Conservation (phyloP, 2,329 filamentous ascomycete species). For the Scytalidium lignicola region DNA sequence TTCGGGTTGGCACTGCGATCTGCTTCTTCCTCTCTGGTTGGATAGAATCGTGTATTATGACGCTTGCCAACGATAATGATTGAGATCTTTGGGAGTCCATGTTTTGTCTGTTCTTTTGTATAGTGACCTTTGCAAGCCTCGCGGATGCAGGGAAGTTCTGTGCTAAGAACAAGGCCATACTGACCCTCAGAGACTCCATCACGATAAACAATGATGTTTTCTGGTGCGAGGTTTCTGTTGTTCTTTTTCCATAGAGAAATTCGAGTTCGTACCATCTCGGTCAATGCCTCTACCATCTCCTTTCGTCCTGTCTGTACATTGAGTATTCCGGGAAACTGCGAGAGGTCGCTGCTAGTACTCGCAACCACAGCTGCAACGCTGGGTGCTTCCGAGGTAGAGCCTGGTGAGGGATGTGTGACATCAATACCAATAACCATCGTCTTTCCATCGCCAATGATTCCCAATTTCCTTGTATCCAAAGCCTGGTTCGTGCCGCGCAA, state of each 20-base stretch:
- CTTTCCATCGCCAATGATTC: constrained; percentile 55
- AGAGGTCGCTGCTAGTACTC: constrained; percentile 60
- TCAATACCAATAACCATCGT: constrained; percentile 86
- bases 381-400: constrained; percentile 50
- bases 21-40: constrained; percentile 46
- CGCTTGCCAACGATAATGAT: constrained; percentile 79
- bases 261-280: constrained; percentile 56
- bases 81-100: constrained; percentile 53
- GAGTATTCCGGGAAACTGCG: constrained; percentile 70
- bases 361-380: constrained; percentile 77
- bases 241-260: constrained; percentile 57
- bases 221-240: constrained; percentile 43
- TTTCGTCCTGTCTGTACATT: constrained; percentile 57
- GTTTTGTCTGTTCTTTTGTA: constrained; percentile 38
- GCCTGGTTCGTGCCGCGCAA: constrained; percentile 65
- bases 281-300: constrained; percentile 59
- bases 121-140: constrained; percentile 58
- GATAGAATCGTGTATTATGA: constrained; percentile 82
- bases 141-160: constrained; percentile 62
- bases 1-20: constrained; percentile 57
- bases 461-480: constrained; percentile 47
- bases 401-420: constrained; percentile 76
- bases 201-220: constrained; percentile 75
- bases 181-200: constrained; percentile 86
- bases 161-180: constrained; percentile 59